These are phyloP conservation scores for Taiozyma sp. DNA, from an alignment of 1,139 yeast species.

Conservation along the genomic window DNA sequence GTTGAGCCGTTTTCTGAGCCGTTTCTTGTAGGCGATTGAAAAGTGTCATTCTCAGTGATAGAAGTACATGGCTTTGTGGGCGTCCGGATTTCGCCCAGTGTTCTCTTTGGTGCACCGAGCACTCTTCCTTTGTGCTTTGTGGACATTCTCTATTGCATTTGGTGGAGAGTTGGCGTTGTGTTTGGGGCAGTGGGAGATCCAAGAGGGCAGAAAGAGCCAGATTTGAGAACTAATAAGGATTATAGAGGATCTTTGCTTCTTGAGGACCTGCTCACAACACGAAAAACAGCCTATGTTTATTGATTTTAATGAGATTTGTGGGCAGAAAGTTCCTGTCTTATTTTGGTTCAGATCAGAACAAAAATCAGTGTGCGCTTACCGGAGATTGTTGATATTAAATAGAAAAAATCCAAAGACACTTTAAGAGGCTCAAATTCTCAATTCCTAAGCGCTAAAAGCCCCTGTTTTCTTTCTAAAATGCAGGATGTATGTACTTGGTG, in stretches of 20 bases:
- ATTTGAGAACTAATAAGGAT: not conserved
- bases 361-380: not conserved
- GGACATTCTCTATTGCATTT: slow-evolving; percentile 1
- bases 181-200: not conserved
- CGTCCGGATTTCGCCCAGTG: not conserved
- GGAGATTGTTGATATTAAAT: not conserved
- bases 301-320: not conserved
- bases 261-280: too few relatives aligned
- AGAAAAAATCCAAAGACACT: not conserved
- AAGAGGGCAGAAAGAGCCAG: not conserved
- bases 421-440: not conserved
- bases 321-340: not conserved
- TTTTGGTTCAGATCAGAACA: not conserved
- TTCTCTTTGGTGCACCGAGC: slow-evolving; percentile 4
- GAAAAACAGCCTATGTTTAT: not conserved
- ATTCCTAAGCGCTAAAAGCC: not conserved
- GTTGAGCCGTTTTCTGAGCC: not conserved
- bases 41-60: not conserved
- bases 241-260: too few relatives aligned
- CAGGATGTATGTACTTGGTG: not conserved
- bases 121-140: slow-evolving; percentile 10
- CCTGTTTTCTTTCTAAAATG: not conserved
- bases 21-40: not conserved
- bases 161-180: not conserved
- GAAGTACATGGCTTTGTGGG: not conserved